These are phyloP conservation scores for Yarrowia phangngaensis DNA, from an alignment of 805 yeast species.

Conservation along the genomic window DNA sequence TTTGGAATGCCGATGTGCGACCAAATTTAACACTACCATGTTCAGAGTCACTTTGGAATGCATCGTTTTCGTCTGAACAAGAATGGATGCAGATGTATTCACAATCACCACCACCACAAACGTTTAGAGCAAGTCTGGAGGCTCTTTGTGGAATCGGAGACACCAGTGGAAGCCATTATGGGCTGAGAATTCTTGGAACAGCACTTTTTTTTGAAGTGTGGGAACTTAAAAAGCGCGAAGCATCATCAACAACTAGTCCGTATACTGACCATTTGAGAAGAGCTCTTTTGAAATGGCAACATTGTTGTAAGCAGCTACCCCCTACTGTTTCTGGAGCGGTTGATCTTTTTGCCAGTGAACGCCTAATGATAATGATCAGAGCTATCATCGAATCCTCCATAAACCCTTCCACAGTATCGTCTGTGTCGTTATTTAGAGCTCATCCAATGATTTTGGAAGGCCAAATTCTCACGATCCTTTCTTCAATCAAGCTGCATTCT, in stretches of 20 bases:
- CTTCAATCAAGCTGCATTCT: conserved; percentile 24
- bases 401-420: conserved; percentile 11
- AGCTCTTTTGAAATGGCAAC: conserved; percentile 21
- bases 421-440: conserved; percentile 21
- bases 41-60: conserved; percentile 38
- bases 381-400: conserved; percentile 21
- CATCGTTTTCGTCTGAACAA: conserved; percentile 30
- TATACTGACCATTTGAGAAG: conserved; percentile 7
- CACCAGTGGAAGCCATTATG: conserved; percentile 23
- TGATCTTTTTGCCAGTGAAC: conserved; percentile 16
- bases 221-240: conserved; percentile 17
- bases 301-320: conserved; percentile 15
- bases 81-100: conserved; percentile 31
- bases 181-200: conserved; percentile 32
- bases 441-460: conserved; percentile 32
- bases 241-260: background rate
- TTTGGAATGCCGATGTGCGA: conserved; percentile 32
- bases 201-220: conserved; percentile 34
- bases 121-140: conserved; percentile 31
- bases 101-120: conserved; percentile 23
- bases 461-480: conserved; percentile 29
- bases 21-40: conserved; percentile 36
- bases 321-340: conserved; percentile 19
- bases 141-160: conserved; percentile 25
- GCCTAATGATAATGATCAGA: conserved; percentile 23